Conservation (phyloP, 495 filamentous ascomycete species). For the Penicillium macrosclerotiorum region DNA sequence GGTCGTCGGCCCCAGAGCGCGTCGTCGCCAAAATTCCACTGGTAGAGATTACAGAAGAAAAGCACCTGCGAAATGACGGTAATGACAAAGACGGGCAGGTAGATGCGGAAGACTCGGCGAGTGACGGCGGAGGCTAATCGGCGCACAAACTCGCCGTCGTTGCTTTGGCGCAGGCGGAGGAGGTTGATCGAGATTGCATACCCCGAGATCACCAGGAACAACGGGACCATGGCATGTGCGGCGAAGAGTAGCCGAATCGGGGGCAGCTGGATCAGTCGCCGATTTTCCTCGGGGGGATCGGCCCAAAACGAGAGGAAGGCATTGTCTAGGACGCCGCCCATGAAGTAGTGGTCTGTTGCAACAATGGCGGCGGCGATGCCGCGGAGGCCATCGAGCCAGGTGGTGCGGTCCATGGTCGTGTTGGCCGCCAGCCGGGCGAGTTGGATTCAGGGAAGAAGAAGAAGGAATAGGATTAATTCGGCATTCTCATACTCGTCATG, state of each 20-base stretch:
- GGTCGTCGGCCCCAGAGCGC: constrained; percentile 12
- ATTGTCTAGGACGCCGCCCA: constrained; percentile 13
- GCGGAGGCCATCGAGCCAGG: constrained; percentile 29
- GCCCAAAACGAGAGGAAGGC: constrained; percentile 21
- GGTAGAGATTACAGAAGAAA: constrained; percentile 20
- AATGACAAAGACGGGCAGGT: constrained; percentile 19
- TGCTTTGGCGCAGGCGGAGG: constrained; percentile 10
- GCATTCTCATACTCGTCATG: no score
- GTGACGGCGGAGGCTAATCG: constrained; percentile 23
- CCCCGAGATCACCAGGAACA: constrained; percentile 28
- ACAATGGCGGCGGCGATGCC: constrained; percentile 23
- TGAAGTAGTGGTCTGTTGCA: constrained; percentile 17
- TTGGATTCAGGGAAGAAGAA: not conserved
- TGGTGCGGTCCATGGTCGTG: constrained; percentile 19
- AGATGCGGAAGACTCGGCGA: constrained; percentile 24
- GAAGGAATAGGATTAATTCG: not conserved
- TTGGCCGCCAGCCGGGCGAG: no score
- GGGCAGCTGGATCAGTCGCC: constrained; percentile 20
- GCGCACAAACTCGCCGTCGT: constrained; percentile 3
- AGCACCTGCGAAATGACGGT: constrained; percentile 13
- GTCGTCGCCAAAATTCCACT: constrained; percentile 15
- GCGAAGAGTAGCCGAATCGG: constrained; percentile 23
- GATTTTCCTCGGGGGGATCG: constrained; percentile 20
- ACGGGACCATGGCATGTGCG: constrained; percentile 21
- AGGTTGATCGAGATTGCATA: constrained; percentile 25